These are phyloP conservation scores for Nitzschia sp. DNA, from an alignment of 108 stramenopile genomes.

Conservation along the genomic window DNA sequence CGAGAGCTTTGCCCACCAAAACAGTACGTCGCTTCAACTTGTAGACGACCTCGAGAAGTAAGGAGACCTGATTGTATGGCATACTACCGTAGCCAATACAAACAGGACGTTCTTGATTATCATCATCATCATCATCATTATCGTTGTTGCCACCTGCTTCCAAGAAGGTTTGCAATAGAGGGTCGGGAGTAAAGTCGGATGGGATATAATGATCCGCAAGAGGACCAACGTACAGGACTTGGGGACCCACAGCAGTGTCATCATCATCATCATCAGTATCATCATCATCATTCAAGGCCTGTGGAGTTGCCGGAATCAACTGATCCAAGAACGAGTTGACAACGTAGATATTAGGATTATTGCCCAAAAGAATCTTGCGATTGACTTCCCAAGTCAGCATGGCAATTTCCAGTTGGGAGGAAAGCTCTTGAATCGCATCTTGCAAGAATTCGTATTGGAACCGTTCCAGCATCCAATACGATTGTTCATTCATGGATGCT, in stretches of 20 bases:
- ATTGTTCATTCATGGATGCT: constrained; percentile 2
- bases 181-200: background rate
- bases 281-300: background rate
- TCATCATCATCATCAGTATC: background rate
- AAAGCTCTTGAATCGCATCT: background rate
- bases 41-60: constrained; percentile 12
- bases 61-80: constrained; percentile 8
- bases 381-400: background rate
- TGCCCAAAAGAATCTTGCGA: constrained; percentile 12
- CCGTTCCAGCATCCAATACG: constrained; percentile 20
- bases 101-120: constrained; percentile 3
- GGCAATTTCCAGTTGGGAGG: background rate
- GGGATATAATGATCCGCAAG: constrained; percentile 27
- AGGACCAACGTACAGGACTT: constrained; percentile 10
- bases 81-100: constrained; percentile 35
- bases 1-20: constrained; percentile 13
- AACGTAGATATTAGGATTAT: constrained; percentile 6
- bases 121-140: background rate
- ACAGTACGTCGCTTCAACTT: background rate
- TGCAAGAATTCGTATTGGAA: constrained; percentile 26
- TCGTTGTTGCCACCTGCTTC: background rate
- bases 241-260: constrained; percentile 1
- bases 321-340: constrained; percentile 21
- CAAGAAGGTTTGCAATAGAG: background rate
- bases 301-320: constrained; percentile 1